These are phyloP conservation scores for Sclerospora graminicola DNA, from an alignment of 352 stramenopile species.

Conservation along the genomic window DNA sequence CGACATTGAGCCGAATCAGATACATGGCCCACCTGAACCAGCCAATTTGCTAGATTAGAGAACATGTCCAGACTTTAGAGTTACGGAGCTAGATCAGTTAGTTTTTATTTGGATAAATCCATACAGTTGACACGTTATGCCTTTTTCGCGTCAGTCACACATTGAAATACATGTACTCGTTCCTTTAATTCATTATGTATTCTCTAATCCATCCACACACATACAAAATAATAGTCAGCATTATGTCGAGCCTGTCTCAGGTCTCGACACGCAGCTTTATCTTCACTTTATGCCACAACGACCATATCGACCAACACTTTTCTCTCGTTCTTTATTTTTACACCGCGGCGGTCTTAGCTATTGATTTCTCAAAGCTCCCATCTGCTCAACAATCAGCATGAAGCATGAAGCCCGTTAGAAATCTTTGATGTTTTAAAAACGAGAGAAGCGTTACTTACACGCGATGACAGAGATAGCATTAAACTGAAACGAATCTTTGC, in stretches of 20 bases:
- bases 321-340: not conserved
- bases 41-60: conserved; percentile 20
- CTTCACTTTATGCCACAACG: too few species aligned
- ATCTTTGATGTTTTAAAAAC: not conserved
- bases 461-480: conserved; percentile 32
- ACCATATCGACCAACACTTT: too few species aligned
- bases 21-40: conserved; percentile 10
- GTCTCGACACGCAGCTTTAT: too few species aligned
- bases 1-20: conserved; percentile 13
- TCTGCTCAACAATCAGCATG: conserved; percentile 15
- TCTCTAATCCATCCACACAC: conserved; percentile 23
- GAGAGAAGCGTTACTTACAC: conserved; percentile 20
- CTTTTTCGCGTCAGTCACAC: too few species aligned
- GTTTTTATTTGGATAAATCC: too few species aligned
- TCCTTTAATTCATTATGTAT: conserved; percentile 12
- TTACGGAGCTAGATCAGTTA: not conserved
- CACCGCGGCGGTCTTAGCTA: conserved; percentile 17
- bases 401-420: not conserved
- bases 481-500: conserved; percentile 23
- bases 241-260: too few species aligned
- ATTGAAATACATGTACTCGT: too few species aligned
- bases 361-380: conserved; percentile 27
- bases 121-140: too few species aligned
- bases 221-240: conserved; percentile 24
- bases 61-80: conserved; percentile 6